phyloP scores from a whole-genome alignment of 148 eudicot genomes.

The Mesembryanthemum crystallinum region DNA sequence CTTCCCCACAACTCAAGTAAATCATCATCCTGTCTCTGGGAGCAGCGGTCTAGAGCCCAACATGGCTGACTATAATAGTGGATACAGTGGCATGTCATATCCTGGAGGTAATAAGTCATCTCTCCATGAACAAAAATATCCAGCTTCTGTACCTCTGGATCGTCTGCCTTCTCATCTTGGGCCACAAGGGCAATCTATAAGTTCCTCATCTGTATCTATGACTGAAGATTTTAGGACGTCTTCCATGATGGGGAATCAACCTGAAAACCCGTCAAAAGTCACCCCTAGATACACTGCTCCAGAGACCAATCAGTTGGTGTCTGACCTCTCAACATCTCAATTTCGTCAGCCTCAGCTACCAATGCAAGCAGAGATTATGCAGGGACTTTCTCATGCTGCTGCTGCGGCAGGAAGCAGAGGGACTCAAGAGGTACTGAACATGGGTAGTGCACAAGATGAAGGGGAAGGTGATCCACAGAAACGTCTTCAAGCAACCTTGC shows the following conservation, averaged over 20 bases:
- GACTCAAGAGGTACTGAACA: constrained; percentile 34
- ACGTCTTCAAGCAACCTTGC: constrained; percentile 74
- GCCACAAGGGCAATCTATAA: constrained; percentile 42
- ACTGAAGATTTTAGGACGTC: constrained; percentile 40
- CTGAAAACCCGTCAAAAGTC: no score
- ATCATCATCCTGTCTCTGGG: constrained; percentile 30
- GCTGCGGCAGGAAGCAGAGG: constrained; percentile 16
- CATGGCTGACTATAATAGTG: constrained; percentile 25
- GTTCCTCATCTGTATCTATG: constrained; percentile 19
- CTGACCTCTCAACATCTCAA: constrained; percentile 34
- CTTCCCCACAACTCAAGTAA: constrained; percentile 34
- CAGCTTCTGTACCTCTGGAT: constrained; percentile 30
- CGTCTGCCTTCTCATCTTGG: constrained; percentile 52
- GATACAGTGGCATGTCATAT: constrained; percentile 18
- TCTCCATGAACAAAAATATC: constrained; percentile 23
- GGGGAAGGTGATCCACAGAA: constrained; percentile 66
- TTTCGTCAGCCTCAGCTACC: constrained; percentile 37
- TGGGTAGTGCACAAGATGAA: constrained; percentile 38
- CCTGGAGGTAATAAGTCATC: constrained; percentile 27
- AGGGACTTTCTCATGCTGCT: constrained; percentile 23
- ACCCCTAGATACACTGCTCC: constrained; percentile 35
- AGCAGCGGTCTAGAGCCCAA: constrained; percentile 35
- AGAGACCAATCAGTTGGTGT: constrained; percentile 35
- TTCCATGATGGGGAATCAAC: constrained; percentile 10
- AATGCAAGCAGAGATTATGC: constrained; percentile 26